Evolutionary conservation across 306 rosid genomes (phyloP).

Genomic region (Inga leiocalycina): DNA sequence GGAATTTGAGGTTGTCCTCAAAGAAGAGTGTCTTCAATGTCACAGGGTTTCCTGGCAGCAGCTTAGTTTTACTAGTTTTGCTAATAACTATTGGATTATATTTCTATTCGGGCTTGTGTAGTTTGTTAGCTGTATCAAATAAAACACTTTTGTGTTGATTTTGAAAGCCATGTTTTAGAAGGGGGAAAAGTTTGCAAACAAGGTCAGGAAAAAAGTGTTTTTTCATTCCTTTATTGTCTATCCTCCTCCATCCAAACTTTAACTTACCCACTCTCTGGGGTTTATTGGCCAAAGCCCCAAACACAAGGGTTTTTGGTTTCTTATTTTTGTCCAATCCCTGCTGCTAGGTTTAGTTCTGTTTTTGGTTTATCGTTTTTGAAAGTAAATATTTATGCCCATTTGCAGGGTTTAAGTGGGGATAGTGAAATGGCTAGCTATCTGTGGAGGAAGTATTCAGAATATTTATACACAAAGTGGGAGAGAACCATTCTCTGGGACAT

Average conservation of each 20-base stretch:
- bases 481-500: conserved; percentile 85
- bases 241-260: not conserved
- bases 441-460: conserved; percentile 91
- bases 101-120: not conserved
- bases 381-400: not conserved
- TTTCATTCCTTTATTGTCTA: not conserved
- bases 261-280: not conserved
- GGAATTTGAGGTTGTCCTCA: not conserved
- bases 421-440: conserved; percentile 62
- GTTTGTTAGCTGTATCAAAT: not conserved
- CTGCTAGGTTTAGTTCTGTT: not conserved
- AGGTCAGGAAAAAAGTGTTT: not conserved
- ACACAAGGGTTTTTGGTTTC: not conserved
- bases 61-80: not conserved
- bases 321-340: not conserved
- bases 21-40: not conserved
- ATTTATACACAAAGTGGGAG: conserved; percentile 84
- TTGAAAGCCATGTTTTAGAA: not conserved
- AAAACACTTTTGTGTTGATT: not conserved
- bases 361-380: not conserved
- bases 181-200: not conserved
- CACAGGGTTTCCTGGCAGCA: not conserved
- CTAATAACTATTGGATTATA: not conserved
- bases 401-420: conserved; percentile 22
- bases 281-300: not conserved